phyloP scores from a whole-genome alignment of 2,329 filamentous ascomycete genomes.

The Claviceps sorghi region DNA sequence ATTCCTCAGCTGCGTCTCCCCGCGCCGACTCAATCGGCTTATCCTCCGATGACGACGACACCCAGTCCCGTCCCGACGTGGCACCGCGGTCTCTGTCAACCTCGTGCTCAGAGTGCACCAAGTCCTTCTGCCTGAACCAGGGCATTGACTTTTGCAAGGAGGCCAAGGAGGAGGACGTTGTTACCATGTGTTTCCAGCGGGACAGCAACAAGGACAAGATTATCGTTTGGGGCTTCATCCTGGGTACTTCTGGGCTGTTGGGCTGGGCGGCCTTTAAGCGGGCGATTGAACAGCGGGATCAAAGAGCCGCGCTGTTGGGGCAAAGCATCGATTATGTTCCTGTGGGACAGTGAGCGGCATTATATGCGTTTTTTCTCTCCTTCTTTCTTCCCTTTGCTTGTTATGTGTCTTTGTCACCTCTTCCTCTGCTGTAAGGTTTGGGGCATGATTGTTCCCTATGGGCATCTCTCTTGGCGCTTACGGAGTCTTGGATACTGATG shows the following conservation, averaged over 20 bases:
- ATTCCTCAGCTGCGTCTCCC: background rate
- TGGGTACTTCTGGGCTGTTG: slow-evolving; percentile 42
- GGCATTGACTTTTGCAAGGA: slow-evolving; percentile 48
- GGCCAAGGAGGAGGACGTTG: slow-evolving; percentile 45
- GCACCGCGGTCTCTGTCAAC: slow-evolving; percentile 24
- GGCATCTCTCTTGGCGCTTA: background rate
- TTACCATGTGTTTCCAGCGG: slow-evolving; percentile 51
- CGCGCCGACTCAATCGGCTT: background rate
- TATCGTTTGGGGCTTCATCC: slow-evolving; percentile 50
- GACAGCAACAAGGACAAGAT: slow-evolving; percentile 53
- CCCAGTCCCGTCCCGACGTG: slow-evolving; percentile 1
- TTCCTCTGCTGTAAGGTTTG: no score
- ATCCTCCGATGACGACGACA: background rate
- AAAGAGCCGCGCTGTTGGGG: slow-evolving; percentile 15
- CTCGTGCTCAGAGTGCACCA: slow-evolving; percentile 48
- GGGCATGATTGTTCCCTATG: background rate
- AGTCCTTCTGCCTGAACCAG: slow-evolving; percentile 46
- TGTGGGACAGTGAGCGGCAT: background rate
- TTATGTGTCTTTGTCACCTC: background rate
- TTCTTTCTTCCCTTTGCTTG: background rate
- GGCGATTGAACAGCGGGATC: slow-evolving; percentile 26
- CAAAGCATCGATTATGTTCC: slow-evolving; percentile 17
- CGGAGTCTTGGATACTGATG: background rate
- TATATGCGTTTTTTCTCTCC: background rate
- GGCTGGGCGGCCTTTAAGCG: slow-evolving; percentile 44